A percentile compares a stretch with the other conserved stretches of the same genome.
Evolutionary conservation across 768 basidiomycete genomes (phyloP).

Genomic region (Russula vinacea): DNA sequence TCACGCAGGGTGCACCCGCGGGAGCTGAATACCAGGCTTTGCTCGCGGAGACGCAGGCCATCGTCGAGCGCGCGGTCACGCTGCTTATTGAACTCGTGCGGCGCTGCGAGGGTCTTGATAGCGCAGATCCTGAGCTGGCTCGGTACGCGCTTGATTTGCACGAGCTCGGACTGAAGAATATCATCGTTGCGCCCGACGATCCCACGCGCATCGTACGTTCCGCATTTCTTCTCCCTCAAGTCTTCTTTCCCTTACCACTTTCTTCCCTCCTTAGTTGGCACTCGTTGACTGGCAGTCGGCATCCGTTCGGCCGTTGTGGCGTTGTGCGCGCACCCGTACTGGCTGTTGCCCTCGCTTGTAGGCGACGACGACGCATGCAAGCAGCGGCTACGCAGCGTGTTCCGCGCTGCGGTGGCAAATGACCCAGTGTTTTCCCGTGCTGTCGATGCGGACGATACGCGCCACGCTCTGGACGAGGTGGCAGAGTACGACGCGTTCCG

Average conservation of each 20-base stretch:
- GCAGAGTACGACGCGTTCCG: slow-evolving; percentile 38
- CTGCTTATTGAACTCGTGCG: slow-evolving; percentile 35
- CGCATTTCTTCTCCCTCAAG: too few species aligned
- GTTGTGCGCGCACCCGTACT: slow-evolving; percentile 38
- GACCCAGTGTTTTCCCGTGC: slow-evolving; percentile 34
- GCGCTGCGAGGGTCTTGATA: slow-evolving; percentile 36
- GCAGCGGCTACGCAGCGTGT: slow-evolving; percentile 31
- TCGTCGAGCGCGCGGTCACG: slow-evolving; percentile 36
- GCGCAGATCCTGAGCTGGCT: slow-evolving; percentile 35
- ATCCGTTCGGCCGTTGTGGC: slow-evolving; percentile 36
- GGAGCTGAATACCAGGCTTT: slow-evolving; percentile 34
- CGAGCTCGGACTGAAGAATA: slow-evolving; percentile 34
- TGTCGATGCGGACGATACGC: slow-evolving; percentile 35
- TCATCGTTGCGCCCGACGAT: slow-evolving; percentile 34
- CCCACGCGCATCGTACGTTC: slow-evolving; percentile 35
- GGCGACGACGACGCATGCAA: slow-evolving; percentile 28
- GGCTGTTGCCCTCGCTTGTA: slow-evolving; percentile 35
- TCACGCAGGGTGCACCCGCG: slow-evolving; percentile 35
- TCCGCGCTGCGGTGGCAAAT: slow-evolving; percentile 32
- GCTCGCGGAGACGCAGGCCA: slow-evolving; percentile 34
- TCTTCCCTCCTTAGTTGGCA: background rate
- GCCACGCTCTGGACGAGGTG: slow-evolving; percentile 37
- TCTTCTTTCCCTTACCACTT: background rate
- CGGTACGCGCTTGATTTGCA: slow-evolving; percentile 37
- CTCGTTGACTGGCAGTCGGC: slow-evolving; percentile 34